Percentiles rank a stretch among this genome's conserved stretches.
Evolutionary conservation across 768 basidiomycete genomes (phyloP).

Genomic region (Mycena rosella): DNA sequence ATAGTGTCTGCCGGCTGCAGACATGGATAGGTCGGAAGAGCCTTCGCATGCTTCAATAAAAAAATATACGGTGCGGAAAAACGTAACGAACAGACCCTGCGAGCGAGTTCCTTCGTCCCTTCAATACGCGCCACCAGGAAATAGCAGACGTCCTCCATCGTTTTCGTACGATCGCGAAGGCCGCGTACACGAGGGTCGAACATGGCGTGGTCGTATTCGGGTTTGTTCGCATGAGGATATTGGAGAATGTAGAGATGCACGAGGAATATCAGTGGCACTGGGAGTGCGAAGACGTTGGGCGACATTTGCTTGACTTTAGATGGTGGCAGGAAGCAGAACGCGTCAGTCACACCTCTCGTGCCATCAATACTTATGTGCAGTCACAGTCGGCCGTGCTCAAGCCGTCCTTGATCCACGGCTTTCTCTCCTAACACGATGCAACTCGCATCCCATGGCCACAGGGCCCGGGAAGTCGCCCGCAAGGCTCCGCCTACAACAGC

Average conservation of each 20-base stretch:
- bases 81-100: slow-evolving; percentile 38
- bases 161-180: slow-evolving; percentile 62
- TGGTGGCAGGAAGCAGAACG: no score
- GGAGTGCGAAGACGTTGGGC: slow-evolving; percentile 45
- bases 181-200: slow-evolving; percentile 60
- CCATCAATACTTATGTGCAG: no score
- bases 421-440: no score
- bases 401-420: no score
- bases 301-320: no score
- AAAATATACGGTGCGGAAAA: background rate
- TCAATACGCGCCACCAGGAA: slow-evolving; percentile 63
- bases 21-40: slow-evolving; percentile 66
- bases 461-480: no score
- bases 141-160: slow-evolving; percentile 65
- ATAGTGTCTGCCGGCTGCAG: slow-evolving; percentile 63
- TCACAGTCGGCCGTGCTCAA: no score
- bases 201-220: slow-evolving; percentile 63
- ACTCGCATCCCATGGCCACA: no score
- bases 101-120: slow-evolving; percentile 43
- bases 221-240: slow-evolving; percentile 60
- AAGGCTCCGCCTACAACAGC: no score
- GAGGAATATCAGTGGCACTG: slow-evolving; percentile 60
- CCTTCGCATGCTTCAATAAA: slow-evolving; percentile 42
- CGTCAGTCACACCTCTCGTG: no score
- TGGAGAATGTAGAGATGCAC: slow-evolving; percentile 67